Base-by-base conservation (phyloP, 805 yeast species). In the Vanderwaltozyma tropicalis region DNA sequence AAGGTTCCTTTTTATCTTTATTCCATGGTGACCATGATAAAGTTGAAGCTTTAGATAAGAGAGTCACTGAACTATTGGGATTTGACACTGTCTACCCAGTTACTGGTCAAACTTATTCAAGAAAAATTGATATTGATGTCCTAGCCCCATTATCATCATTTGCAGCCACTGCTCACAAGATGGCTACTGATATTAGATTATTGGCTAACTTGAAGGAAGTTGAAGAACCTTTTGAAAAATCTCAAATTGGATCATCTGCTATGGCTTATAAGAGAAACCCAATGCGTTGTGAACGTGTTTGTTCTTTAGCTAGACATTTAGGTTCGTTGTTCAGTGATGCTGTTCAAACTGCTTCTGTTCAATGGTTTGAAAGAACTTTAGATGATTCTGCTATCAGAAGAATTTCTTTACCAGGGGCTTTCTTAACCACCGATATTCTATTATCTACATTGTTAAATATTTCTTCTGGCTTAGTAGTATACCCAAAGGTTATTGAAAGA, bases 261-360 rank as follows among this genome's bases (percentile, higher is more conserved):
- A 92, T 92, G 98, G 98, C 98, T 22, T 92, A 92, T 72, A 92
- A 92, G 76, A 81, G 98, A 69, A 92, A 92, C 69, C 98, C 98
- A 64, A 92, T 92, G 98, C 82, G 98, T 71, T 81, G 89, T 59
- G 98, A 92, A 71, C 79, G 98, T 65, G 96, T 92, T 42, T 92
- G 98, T 69, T 92, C 98, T n/a, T 74, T 92, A 49, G 78, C 97
- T 16, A 84, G 98, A 70, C 97, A 89, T 63, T 64, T 92, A 64
- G 95, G 95, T 47, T 81, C 95, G 14, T 69, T 87, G 50, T 83
- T 81, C 67, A 86, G 72, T 57, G 97, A 92, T 64, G 94, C 96
- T 38, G 83, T 89, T 52, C 92, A 86, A 66, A 92, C 98, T 35
- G 94, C 97, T 7, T 81, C 95, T 26, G 97, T 92, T 36, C 98